Percentiles rank a stretch among this genome's conserved stretches.
These are phyloP conservation scores for Calonectria pauciramosa DNA, from an alignment of 2,329 filamentous ascomycete genomes.

Conservation along the genomic window DNA sequence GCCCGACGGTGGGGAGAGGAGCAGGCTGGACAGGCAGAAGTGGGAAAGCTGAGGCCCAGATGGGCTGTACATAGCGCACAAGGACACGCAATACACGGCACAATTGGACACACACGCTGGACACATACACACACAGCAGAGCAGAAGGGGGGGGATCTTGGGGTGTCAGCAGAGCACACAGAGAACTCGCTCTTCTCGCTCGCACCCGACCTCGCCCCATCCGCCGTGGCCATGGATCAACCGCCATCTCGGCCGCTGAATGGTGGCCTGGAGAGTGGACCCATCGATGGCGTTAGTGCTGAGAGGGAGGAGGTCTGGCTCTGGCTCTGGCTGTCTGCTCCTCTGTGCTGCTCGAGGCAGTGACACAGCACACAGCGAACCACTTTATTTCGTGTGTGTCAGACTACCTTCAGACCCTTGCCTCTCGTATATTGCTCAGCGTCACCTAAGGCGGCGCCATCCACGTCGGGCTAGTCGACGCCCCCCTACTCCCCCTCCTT, in stretches of 20 bases:
- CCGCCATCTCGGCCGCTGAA: slow-evolving; percentile 32
- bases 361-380: slow-evolving; percentile 44
- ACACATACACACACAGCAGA: slow-evolving; percentile 28
- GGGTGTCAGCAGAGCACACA: slow-evolving; percentile 47
- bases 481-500: slow-evolving; percentile 34
- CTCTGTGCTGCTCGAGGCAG: slow-evolving; percentile 33
- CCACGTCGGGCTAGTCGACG: slow-evolving; percentile 49
- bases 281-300: slow-evolving; percentile 51
- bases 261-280: slow-evolving; percentile 45
- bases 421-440: slow-evolving; percentile 65
- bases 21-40: slow-evolving; percentile 35
- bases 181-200: slow-evolving; percentile 12
- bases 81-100: slow-evolving; percentile 23
- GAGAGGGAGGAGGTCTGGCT: slow-evolving; percentile 31
- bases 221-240: slow-evolving; percentile 27
- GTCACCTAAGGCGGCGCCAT: slow-evolving; percentile 54
- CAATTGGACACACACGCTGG: slow-evolving; percentile 19
- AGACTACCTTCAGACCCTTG: slow-evolving; percentile 58
- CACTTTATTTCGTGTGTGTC: slow-evolving; percentile 65
- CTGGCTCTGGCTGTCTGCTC: background rate
- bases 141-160: slow-evolving; percentile 8
- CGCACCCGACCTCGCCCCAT: slow-evolving; percentile 29
- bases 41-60: slow-evolving; percentile 27
- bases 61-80: slow-evolving; percentile 17
- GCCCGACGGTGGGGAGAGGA: slow-evolving; percentile 40